Evolutionary conservation across 2,329 filamentous ascomycete species (phyloP).

Genomic region (Ophioceras dolichostomum): DNA sequence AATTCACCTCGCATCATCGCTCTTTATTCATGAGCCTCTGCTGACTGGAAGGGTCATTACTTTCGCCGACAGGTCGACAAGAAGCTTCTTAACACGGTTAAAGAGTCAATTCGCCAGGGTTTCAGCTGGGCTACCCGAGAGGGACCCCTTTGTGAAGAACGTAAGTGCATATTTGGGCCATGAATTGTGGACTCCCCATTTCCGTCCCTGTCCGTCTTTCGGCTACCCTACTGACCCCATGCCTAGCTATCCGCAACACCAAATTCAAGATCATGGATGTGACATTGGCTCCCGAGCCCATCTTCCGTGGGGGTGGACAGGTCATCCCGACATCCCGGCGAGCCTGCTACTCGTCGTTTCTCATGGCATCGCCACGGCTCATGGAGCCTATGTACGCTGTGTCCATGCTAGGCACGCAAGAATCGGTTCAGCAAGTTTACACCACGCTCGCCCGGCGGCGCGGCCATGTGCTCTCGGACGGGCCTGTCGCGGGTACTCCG

Average conservation of each 20-base stretch:
- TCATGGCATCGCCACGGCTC: conserved; percentile 89
- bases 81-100: conserved; percentile 73
- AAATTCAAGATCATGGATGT: conserved; percentile 96
- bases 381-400: conserved; percentile 96
- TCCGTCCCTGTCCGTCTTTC: conserved; percentile 8
- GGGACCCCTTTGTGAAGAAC: conserved; percentile 95
- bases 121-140: conserved; percentile 95
- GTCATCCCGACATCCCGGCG: conserved; percentile 92
- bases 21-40: too few relatives aligned
- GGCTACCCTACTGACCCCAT: background rate
- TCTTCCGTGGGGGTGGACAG: conserved; percentile 90
- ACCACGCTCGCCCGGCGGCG: conserved; percentile 79
- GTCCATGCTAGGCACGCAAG: conserved; percentile 84
- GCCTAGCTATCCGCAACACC: conserved; percentile 79
- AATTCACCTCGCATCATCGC: too few relatives aligned
- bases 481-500: conserved; percentile 85
- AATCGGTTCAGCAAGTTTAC: conserved; percentile 80
- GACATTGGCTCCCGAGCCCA: conserved; percentile 74
- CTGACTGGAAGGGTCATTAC: too few relatives aligned
- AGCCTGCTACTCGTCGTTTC: conserved; percentile 89
- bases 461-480: conserved; percentile 90
- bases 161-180: too few relatives aligned
- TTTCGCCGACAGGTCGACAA: conserved; percentile 59
- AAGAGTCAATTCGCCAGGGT: conserved; percentile 87
- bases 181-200: conserved; percentile 9